A percentile compares a stretch with the other conserved stretches of the same genome.
Evolutionary conservation across 2,329 filamentous ascomycete species (phyloP).

Genomic region (Scytalidium sp.): DNA sequence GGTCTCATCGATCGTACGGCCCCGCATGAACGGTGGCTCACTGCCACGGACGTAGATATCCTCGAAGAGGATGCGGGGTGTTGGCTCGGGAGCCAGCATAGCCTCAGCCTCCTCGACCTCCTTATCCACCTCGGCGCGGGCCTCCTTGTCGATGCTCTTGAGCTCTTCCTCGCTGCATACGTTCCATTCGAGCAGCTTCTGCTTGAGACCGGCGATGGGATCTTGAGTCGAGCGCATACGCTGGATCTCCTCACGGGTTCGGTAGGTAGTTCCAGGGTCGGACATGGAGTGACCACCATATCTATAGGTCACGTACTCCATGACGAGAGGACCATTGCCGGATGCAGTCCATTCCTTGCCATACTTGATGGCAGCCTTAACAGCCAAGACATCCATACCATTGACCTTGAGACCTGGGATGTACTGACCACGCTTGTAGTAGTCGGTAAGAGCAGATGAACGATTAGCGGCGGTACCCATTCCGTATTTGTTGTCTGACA

Average conservation of each 20-base stretch:
- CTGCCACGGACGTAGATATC: slow-evolving; percentile 90
- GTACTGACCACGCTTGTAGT: slow-evolving; percentile 99
- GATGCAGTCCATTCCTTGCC: slow-evolving; percentile 81
- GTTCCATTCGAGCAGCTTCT: slow-evolving; percentile 95
- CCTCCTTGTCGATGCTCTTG: slow-evolving; percentile 94
- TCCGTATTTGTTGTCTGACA: slow-evolving; percentile 97
- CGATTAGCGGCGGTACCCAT: slow-evolving; percentile 97
- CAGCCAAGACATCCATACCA: slow-evolving; percentile 97
- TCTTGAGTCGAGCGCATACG: slow-evolving; percentile 99
- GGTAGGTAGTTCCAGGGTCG: slow-evolving; percentile 98
- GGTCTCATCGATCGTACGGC: slow-evolving; percentile 87
- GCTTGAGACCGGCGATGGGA: slow-evolving; percentile 95
- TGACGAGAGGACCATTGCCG: slow-evolving; percentile 89
- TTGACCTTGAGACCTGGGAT: slow-evolving; percentile 99
- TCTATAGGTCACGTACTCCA: slow-evolving; percentile 99
- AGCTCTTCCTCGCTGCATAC: slow-evolving; percentile 91
- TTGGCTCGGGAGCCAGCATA: slow-evolving; percentile 78
- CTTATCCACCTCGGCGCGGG: slow-evolving; percentile 77
- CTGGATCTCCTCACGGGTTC: slow-evolving; percentile 98
- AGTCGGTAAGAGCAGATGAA: slow-evolving; percentile 93
- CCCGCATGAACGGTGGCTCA: slow-evolving; percentile 85
- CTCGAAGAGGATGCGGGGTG: slow-evolving; percentile 83
- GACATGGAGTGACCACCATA: slow-evolving; percentile 99
- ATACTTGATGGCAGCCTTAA: slow-evolving; percentile 94
- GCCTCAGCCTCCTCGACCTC: slow-evolving; percentile 90